A percentile compares a stretch with the other conserved stretches of the same genome.
These are phyloP conservation scores for Fomitopsis pinicola DNA, from an alignment of 1,284 basidiomycete species.

Conservation along the genomic window DNA sequence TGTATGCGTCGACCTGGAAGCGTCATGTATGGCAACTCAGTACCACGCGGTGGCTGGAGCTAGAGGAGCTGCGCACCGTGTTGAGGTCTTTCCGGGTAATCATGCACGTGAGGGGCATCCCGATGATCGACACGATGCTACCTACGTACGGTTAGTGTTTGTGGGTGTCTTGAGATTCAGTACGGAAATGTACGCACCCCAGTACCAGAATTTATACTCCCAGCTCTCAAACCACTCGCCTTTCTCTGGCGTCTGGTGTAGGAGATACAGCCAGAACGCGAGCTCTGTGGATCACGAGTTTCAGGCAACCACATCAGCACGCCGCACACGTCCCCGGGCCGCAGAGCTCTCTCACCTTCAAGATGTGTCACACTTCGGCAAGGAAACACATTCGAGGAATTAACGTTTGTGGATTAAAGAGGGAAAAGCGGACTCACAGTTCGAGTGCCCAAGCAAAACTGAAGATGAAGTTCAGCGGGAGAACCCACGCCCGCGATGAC, in stretches of 20 bases:
- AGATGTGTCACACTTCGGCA: constrained; percentile 66
- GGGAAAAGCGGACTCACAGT: constrained; percentile 42
- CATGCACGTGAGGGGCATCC: constrained; percentile 64
- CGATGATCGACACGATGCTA: constrained; percentile 54
- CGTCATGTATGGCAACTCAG: not conserved
- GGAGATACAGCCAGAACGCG: constrained; percentile 72
- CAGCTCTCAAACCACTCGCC: constrained; percentile 60
- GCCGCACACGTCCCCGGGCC: not conserved
- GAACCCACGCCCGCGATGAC: constrained; percentile 44
- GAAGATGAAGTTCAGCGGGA: constrained; percentile 64
- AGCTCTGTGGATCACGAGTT: constrained; percentile 43
- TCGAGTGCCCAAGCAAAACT: constrained; percentile 70
- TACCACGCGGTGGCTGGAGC: not conserved
- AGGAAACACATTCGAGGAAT: not conserved
- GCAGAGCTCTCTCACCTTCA: constrained; percentile 46
- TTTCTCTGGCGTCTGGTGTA: constrained; percentile 64
- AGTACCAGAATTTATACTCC: constrained; percentile 34
- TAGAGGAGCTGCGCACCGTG: constrained; percentile 36
- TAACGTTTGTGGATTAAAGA: not conserved
- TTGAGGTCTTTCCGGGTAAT: constrained; percentile 51
- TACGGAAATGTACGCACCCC: constrained; percentile 28
- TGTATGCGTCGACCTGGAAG: constrained; percentile 60
- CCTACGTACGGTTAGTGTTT: constrained; percentile 33
- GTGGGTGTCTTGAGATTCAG: not conserved
- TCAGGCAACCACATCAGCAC: not conserved